Base-by-base conservation (phyloP, 2,329 filamentous ascomycete genomes). In the Akanthomyces lecanii region DNA sequence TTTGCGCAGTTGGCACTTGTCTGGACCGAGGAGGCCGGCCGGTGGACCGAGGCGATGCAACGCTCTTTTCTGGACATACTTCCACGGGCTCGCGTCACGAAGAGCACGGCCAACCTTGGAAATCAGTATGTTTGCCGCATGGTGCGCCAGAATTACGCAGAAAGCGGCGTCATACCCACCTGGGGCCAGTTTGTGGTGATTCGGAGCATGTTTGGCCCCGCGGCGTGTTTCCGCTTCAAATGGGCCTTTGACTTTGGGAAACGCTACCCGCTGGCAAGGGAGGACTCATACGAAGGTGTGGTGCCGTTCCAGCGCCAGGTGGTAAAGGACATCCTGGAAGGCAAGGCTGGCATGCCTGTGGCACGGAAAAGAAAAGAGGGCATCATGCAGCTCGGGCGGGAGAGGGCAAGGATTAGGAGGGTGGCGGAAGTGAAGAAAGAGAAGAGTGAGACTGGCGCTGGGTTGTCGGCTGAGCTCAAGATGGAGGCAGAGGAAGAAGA, bases 161-260 rank as follows among this genome's bases (percentile, higher is more conserved):
- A 36, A 7, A 7, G n/a, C 47, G 18, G 11, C 5, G 18, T 25
- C 7, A 25, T 38, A 23, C 54, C 55, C 16, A 47, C 38, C 7
- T 63, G 61, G 61, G 61, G 61, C 12, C 38, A 54, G 47, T 63
- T 57, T 18, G 33, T 59, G 16, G 50, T 42, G 4, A n/a, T 63
- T 12, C 47, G 61, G n/a, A n/a, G 30, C 61, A 63, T 59, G 61
- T 59, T 59, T 42, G 61, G 61, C 23, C 47, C 54, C 16, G 48
- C 45, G 2, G n/a, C 8, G 36, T 63, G 61, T 48, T 63, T 58
- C 28, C 54, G 55, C 36, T 23, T 47, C 28, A 11, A n/a, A n/a
- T 63, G 61, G 61, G 54, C 47, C 14, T 11, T 3, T 12, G 40
- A n/a, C 18, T 21, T 63, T 8, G 61, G 36, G 25, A 2, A 21